phyloP scores from a whole-genome alignment of 371 early-diverging fungal species.

The Haplosporangium sp. region DNA sequence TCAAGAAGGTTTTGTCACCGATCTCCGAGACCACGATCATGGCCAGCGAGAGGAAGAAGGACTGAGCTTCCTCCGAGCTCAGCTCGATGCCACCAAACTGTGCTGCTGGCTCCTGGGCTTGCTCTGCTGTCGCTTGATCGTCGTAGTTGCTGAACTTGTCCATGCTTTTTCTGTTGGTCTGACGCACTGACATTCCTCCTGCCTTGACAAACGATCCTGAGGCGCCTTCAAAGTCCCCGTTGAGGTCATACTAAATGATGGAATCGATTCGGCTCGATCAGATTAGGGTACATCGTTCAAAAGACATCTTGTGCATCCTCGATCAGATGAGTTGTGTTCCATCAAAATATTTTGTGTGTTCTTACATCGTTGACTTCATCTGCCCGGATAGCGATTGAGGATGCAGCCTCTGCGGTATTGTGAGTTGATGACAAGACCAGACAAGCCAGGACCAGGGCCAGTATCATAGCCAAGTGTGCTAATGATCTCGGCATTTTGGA shows the following conservation, averaged over 20 bases:
- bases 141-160: constrained; percentile 43
- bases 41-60: constrained; percentile 48
- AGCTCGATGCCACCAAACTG: constrained; percentile 26
- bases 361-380: constrained; percentile 27
- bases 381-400: neutral
- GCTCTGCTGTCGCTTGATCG: neutral
- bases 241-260: no score
- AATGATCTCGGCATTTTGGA: constrained; percentile 24
- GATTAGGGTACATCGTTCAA: neutral
- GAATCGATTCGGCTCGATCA: neutral
- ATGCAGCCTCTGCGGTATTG: constrained; percentile 7
- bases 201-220: constrained; percentile 14
- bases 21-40: constrained; percentile 95
- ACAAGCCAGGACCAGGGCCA: constrained; percentile 35
- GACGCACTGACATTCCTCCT: neutral
- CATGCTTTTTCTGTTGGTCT: constrained; percentile 13
- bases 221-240: constrained; percentile 28
- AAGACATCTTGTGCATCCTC: no score
- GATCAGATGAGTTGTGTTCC: no score
- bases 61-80: constrained; percentile 43
- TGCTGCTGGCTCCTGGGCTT: neutral
- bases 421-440: constrained; percentile 22
- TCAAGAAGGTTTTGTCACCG: constrained; percentile 98
- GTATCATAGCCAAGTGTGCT: constrained; percentile 8
- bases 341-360: no score